A percentile compares a stretch with the other conserved stretches of the same genome.
Conservation (phyloP, 306 rosid species). For the Rosa persica region DNA sequence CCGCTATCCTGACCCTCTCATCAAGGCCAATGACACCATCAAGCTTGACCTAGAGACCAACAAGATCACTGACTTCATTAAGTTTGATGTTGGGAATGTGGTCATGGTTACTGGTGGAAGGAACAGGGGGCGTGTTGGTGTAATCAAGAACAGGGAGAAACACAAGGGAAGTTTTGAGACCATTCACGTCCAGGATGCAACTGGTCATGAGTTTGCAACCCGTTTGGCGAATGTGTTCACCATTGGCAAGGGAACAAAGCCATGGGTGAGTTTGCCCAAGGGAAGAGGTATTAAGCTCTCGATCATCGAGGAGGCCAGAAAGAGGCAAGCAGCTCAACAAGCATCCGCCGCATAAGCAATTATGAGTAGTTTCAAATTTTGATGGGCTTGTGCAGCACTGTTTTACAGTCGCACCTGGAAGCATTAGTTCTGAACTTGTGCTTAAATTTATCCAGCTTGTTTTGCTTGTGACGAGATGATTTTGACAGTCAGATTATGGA, state of each 20-base stretch:
- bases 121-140: conserved; percentile 79
- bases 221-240: conserved; percentile 71
- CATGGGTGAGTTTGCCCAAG: conserved; percentile 71
- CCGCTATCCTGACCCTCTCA: conserved; percentile 76
- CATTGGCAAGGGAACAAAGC: conserved; percentile 70
- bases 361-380: conserved; percentile 12
- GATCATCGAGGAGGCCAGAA: conserved; percentile 72
- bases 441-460: not conserved
- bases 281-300: conserved; percentile 81
- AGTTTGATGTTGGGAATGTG: conserved; percentile 74
- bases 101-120: conserved; percentile 84
- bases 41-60: conserved; percentile 68
- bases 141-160: conserved; percentile 73
- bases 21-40: conserved; percentile 67
- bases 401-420: conserved; percentile 1
- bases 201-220: conserved; percentile 70
- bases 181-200: conserved; percentile 62
- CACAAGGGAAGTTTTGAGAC: conserved; percentile 82
- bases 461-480: not conserved
- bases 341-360: conserved; percentile 47
- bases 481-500: not conserved
- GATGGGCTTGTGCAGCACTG: conserved; percentile 19
- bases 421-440: not conserved
- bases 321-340: conserved; percentile 63
- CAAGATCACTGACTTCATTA: conserved; percentile 67